Conservation (phyloP, 495 filamentous ascomycete genomes). For the Penicillium cataractarum region DNA sequence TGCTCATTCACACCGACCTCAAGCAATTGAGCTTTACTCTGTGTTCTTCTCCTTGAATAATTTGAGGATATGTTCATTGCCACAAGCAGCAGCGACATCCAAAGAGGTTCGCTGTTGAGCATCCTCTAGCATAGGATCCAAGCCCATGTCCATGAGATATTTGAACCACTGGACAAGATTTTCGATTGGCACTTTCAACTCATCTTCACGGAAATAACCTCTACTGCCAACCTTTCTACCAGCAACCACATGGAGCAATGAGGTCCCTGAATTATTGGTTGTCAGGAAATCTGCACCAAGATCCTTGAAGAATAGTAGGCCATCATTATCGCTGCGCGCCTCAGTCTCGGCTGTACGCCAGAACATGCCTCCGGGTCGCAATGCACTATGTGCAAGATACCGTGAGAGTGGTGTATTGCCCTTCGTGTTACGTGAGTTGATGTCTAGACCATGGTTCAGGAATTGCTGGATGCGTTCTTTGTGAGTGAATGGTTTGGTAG, state of each 20-base stretch:
- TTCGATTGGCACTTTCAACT: neutral
- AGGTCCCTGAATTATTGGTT: conserved; percentile 29
- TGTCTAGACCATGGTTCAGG: conserved; percentile 14
- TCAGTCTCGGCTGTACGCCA: neutral
- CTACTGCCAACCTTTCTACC: conserved; percentile 14
- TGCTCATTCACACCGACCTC: neutral
- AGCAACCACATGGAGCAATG: conserved; percentile 37
- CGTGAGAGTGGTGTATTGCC: conserved; percentile 18
- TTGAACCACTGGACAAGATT: conserved; percentile 20
- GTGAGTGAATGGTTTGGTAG: neutral
- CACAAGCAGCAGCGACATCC: conserved; percentile 42
- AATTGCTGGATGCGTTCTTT: conserved; percentile 11
- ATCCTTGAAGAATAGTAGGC: conserved; percentile 4
- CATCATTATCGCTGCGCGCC: neutral
- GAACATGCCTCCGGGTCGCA: neutral
- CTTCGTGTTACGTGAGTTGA: conserved; percentile 18
- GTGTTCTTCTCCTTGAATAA: conserved; percentile 25
- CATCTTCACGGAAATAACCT: neutral
- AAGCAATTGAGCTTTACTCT: neutral
- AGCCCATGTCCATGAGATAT: conserved; percentile 28
- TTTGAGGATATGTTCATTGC: conserved; percentile 37
- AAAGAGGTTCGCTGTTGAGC: conserved; percentile 29
- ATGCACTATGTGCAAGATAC: neutral
- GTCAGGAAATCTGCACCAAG: conserved; percentile 31
- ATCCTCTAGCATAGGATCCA: conserved; percentile 42